phyloP scores from a whole-genome alignment of 768 basidiomycete genomes.

The Kwoniella heveanensis region DNA sequence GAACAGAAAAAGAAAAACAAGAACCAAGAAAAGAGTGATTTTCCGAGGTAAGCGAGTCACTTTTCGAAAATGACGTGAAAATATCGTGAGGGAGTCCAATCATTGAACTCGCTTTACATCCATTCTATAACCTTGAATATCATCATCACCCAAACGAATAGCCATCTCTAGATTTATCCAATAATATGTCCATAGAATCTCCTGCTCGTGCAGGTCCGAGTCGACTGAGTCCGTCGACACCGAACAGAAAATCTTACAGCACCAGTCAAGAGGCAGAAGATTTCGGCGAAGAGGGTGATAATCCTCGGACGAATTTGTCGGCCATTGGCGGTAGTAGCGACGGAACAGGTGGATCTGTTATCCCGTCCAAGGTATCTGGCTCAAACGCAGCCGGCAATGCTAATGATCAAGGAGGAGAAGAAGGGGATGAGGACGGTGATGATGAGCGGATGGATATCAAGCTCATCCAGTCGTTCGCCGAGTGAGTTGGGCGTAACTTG shows the following conservation, averaged over 20 bases:
- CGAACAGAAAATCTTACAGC: not conserved
- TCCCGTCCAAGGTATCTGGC: not conserved
- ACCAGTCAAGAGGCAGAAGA: not conserved
- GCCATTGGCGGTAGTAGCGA: conserved; percentile 2
- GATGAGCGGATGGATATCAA: conserved; percentile 45
- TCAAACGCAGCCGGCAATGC: not conserved
- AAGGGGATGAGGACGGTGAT: conserved; percentile 49
- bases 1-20: not conserved
- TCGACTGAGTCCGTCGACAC: conserved; percentile 13
- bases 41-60: conserved; percentile 3
- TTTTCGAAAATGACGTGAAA: not conserved
- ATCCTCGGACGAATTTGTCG: conserved; percentile 17
- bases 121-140: not conserved
- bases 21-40: not conserved
- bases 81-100: conserved; percentile 20
- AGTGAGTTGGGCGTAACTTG: conserved; percentile 25
- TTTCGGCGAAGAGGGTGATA: conserved; percentile 12
- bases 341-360: not conserved
- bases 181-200: not conserved
- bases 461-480: conserved; percentile 48
- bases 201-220: conserved; percentile 18
- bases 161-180: too few relatives aligned
- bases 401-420: conserved; percentile 20
- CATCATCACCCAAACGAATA: too few relatives aligned
- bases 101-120: conserved; percentile 16